Base-by-base conservation (phyloP, 176 grass and related monocot species). In the Hordeum marinum region DNA sequence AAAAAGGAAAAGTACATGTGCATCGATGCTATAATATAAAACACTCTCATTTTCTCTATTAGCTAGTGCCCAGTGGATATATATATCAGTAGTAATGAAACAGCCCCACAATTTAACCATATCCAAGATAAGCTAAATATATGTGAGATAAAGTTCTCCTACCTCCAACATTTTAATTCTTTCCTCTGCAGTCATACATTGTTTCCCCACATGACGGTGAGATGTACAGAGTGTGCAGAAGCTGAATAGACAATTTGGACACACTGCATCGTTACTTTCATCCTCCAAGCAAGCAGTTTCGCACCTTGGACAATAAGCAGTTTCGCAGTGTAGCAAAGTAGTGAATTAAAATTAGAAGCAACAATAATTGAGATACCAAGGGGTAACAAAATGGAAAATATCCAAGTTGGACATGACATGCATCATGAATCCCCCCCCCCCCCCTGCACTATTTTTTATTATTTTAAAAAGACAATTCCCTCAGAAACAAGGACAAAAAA, bases 221-320 rank as follows among this genome's bases (percentile, higher is more conserved):
- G 83, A 86, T 86, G 75, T 88, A 78, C 93, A 94, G 72, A 92
- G 82, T 13, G 93, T 84, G 82, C 93, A 94, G 68, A 94, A 94
- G 85, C 93, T 86, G 93, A 92, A 94, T 74, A 90, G 90, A 81
- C 93, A 94, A 63, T 63, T 88, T 84, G 93, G 79, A 86, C 93
- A 94, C 59, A 92, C 90, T 25, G 87, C 93, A 63, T 94, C 85
- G 57, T 94, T 72, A 20, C 79, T 87, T 62, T 24, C 79, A 68
- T 94, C 90, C 78, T 94, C 93, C 85, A 94, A 92, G 79, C 93
- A 94, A 81, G 85, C 87, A 81, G 90, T 94, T 77, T 94, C 75
- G 50, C 93, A 94, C 92, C 93, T 90, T 1, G 93, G 93, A 78
- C 90, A 94, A 63, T 94, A 94, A n/a, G n/a, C n/a, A n/a, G n/a